Conservation (phyloP, 2,329 filamentous ascomycete species). For the Grosmannia penicillata region DNA sequence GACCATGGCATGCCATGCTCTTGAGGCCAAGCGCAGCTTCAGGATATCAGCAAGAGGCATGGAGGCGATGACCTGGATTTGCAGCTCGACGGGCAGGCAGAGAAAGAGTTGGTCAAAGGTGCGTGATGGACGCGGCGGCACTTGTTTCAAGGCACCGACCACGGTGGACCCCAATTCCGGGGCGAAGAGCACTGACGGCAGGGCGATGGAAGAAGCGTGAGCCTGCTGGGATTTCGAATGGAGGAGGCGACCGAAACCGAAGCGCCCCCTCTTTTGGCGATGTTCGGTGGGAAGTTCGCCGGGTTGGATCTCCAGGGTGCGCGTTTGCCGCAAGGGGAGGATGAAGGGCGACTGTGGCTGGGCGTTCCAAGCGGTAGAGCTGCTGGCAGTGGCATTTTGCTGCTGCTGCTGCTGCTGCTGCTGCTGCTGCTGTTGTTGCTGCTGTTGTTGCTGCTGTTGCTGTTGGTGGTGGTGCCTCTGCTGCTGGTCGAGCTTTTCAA, state of each 20-base stretch:
- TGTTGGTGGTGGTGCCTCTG: conserved; percentile 26
- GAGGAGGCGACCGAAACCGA: conserved; percentile 7
- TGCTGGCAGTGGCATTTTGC: conserved; percentile 12
- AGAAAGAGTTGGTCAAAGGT: conserved; percentile 43
- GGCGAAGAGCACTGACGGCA: no score
- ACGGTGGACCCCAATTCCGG: no score
- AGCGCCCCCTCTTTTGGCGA: conserved; percentile 24
- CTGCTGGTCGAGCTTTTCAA: conserved; percentile 44
- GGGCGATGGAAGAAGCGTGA: no score
- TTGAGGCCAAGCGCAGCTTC: conserved; percentile 42
- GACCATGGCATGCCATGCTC: conserved; percentile 43
- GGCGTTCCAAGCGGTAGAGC: conserved; percentile 10
- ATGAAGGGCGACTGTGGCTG: conserved; percentile 28
- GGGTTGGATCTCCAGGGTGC: conserved; percentile 8
- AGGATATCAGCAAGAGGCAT: conserved; percentile 46
- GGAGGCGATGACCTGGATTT: conserved; percentile 45
- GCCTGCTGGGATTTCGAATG: conserved; percentile 7
- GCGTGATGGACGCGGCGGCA: conserved; percentile 17
- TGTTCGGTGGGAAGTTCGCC: conserved; percentile 18
- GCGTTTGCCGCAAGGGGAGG: conserved; percentile 31
- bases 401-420: conserved; percentile 18
- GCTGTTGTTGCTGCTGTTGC: conserved; percentile 20
- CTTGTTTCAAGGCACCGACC: no score
- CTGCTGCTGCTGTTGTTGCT: conserved; percentile 18
- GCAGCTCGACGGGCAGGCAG: conserved; percentile 43